Percentiles rank a stretch among this genome's conserved stretches.
phyloP scores from a whole-genome alignment of 2,329 filamentous ascomycete genomes.

The Rugonectria rugulosa region DNA sequence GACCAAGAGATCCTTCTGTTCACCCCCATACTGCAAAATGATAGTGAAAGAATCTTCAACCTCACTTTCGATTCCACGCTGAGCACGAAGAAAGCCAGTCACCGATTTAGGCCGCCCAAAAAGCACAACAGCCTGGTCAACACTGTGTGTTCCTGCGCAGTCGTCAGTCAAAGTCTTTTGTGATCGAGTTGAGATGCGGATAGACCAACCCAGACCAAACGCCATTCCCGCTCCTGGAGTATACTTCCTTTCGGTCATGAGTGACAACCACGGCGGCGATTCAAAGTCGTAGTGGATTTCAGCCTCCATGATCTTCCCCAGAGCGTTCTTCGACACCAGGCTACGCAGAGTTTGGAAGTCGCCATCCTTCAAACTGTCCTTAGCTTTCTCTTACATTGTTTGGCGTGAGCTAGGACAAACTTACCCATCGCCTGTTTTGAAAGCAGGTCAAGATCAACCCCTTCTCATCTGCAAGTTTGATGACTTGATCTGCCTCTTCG shows the following conservation, averaged over 20 bases:
- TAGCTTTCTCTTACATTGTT: accelerated
- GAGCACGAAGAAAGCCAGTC: constrained; percentile 32
- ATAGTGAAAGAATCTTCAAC: constrained; percentile 62
- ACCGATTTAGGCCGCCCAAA: constrained; percentile 29
- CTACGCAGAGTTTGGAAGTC: constrained; percentile 30
- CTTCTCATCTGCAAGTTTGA: constrained; percentile 26
- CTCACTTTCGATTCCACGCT: constrained; percentile 31
- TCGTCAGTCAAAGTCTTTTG: neutral
- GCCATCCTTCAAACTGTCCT: constrained; percentile 23
- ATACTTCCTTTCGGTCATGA: constrained; percentile 43
- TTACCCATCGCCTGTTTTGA: constrained; percentile 35
- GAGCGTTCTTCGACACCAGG: constrained; percentile 21
- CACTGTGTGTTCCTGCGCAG: constrained; percentile 29
- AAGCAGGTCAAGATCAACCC: constrained; percentile 32
- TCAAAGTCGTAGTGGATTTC: constrained; percentile 71
- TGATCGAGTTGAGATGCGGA: too few relatives aligned
- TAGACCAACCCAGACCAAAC: constrained; percentile 48
- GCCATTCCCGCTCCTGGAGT: constrained; percentile 50
- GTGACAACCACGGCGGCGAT: constrained; percentile 47
- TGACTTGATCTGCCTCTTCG: constrained; percentile 29
- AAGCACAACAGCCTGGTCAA: constrained; percentile 30
- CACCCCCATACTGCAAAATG: constrained; percentile 61
- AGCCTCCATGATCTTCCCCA: constrained; percentile 68
- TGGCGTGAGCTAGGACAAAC: neutral
- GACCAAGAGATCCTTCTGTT: constrained; percentile 42